Conservation (phyloP, 352 stramenopile species). For the Pythium brachiatum region DNA sequence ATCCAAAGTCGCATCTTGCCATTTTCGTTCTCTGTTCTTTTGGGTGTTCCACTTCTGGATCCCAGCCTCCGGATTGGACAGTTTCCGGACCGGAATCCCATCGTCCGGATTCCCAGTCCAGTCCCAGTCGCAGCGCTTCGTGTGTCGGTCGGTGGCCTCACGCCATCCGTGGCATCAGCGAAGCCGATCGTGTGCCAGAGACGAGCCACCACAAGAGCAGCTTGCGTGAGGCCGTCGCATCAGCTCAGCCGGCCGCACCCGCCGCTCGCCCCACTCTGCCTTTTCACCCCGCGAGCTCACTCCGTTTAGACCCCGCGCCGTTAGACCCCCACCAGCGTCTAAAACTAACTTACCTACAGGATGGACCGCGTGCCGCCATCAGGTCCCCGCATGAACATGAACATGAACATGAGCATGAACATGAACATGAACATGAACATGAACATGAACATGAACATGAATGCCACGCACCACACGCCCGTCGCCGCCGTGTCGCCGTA, state of each 20-base stretch:
- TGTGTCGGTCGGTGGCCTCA: neutral
- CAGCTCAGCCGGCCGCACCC: neutral
- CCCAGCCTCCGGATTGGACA: neutral
- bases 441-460: neutral
- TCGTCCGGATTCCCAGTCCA: neutral
- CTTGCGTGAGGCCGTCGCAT: constrained; percentile 3
- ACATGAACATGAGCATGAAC: neutral
- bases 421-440: neutral
- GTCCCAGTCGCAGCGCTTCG: too few species aligned
- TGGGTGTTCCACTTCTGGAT: neutral
- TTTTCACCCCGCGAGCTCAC: neutral
- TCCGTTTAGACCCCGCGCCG: neutral
- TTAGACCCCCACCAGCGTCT: too few species aligned
- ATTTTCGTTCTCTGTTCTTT: neutral
- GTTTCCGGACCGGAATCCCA: neutral
- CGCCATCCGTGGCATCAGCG: constrained; percentile 4
- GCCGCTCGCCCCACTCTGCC: neutral
- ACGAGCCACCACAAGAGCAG: neutral
- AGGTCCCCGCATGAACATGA: too few species aligned
- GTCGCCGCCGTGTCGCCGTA: constrained; percentile 10
- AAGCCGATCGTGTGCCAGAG: neutral
- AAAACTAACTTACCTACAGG: too few species aligned
- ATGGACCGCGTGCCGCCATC: neutral
- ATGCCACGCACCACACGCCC: neutral
- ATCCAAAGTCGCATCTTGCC: too few species aligned